phyloP scores from a whole-genome alignment of 2,329 filamentous ascomycete species.

The Alternaria infectoria region DNA sequence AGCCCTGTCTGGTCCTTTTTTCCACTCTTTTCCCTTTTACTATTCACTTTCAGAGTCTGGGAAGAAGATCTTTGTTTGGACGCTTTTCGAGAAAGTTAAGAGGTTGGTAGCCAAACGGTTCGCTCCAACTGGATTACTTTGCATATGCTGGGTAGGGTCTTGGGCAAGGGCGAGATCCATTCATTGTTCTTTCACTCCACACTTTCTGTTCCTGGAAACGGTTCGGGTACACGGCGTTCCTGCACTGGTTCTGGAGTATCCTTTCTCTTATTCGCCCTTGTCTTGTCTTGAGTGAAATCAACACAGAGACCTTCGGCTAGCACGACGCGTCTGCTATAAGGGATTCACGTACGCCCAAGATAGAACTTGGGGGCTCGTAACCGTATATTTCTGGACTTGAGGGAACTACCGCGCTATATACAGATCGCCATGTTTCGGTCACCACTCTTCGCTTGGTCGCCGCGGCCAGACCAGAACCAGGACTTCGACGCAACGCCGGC shows the following conservation, averaged over 20 bases:
- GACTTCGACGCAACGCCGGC: constrained; percentile 31
- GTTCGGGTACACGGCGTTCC: constrained; percentile 27
- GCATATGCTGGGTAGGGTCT: constrained; percentile 35
- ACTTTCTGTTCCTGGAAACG: constrained; percentile 14
- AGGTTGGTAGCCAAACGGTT: constrained; percentile 31
- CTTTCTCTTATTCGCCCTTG: constrained; percentile 34
- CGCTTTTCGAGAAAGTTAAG: constrained; percentile 1
- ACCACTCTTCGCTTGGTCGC: constrained; percentile 41
- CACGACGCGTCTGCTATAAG: constrained; percentile 38
- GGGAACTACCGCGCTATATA: constrained; percentile 10
- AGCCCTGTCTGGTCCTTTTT: constrained; percentile 17
- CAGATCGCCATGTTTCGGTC: constrained; percentile 40
- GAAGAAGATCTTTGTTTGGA: constrained; percentile 19
- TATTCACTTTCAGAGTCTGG: neutral
- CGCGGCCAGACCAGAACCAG: constrained; percentile 39
- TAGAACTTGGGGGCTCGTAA: constrained; percentile 15
- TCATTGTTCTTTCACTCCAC: constrained; percentile 31
- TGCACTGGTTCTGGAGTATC: constrained; percentile 31
- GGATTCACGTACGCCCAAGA: constrained; percentile 23
- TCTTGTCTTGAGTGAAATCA: constrained; percentile 17
- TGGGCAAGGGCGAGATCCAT: constrained; percentile 43
- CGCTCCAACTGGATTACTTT: constrained; percentile 16
- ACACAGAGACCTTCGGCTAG: constrained; percentile 21
- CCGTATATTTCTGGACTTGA: constrained; percentile 17
- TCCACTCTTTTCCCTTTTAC: constrained; percentile 4